Base-by-base conservation (phyloP, 1,284 basidiomycete species). In the Clitocybe nebularis region DNA sequence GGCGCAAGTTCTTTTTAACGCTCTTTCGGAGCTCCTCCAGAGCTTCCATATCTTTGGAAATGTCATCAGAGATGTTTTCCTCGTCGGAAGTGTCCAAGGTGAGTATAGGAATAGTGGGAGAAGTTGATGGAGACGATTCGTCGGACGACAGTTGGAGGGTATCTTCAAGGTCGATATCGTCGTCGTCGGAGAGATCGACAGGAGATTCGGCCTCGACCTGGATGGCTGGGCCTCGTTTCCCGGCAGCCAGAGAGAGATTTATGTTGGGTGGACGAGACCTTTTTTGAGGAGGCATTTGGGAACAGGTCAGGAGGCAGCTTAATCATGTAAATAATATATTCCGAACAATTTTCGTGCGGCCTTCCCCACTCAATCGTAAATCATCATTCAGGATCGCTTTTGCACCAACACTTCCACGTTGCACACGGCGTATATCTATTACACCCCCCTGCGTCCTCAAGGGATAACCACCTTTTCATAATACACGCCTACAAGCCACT, bases 1-100 rank as follows among this genome's bases (percentile, higher is more conserved):
- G 69, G 43, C 78, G 78, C 30, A 89, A 73, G 53, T 89, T 89
- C 61, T 79, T 74, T 58, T 81, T 76, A 1, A 89, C 82, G 48
- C 68, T 84, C 48, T 73, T 69, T 26, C 86, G 75, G 9, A 89
- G 72, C 51, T 75, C 64, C 44, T 84, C 81, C 28, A 89, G 75
- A 38, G 72, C 74, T 11, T 73, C 77, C 23, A 88, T 68, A 47
- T 82, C 82, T 49, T 78, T 77, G 9, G 75, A 71, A 39, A 87
- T 64, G 49, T 86, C 83, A 54, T 67, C 68, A 20, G 62, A 58
- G 10, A 55, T 51, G n/a, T 57, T 56, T 22, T 61, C 58, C 14
- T 60, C 62, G 33, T 56, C 60, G 8, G 58, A 53, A 7, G 57
- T 52, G 33, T 48, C 46, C 20, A 53, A 42, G n/a, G 50, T 55